Base-by-base conservation (phyloP, 2,329 filamentous ascomycete genomes). In the Paecilomyces variotii region DNA sequence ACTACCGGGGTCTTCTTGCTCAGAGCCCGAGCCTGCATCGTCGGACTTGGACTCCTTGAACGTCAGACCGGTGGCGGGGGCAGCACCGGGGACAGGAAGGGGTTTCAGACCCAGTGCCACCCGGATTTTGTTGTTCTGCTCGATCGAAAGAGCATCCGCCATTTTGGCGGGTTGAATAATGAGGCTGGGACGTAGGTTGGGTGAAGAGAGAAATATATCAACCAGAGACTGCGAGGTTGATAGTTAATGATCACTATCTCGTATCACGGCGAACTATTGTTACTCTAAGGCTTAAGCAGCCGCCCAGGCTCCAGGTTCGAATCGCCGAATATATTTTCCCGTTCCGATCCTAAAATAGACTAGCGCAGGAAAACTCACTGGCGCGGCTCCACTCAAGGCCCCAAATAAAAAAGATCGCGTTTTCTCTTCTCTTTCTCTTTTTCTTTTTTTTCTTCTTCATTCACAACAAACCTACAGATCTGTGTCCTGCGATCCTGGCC, bases 111-210 rank as follows among this genome's bases (percentile, higher is more conserved):
- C 93, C 78, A 97, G 85, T 55, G 91, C 90, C 67, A 87, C 82
- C 68, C 93, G 91, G 69, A 97, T 88, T 71, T 92, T 89, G 79
- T 97, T 97, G 64, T 90, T 91, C 81, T 97, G 91, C 75, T 95
- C 90, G 70, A 97, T 92, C 28, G 89, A 87, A 52, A 90, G 84
- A 67, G 86, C 72, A 70, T 79, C 78, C 61, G 78, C 71, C 77
- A 80, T 80, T 32, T 62, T 75, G 65, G 45, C 60, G 59, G 60
- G 57, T 53, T 57, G 27, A 49, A 30, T 25, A 45, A 45, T 27
- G 26, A 32, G 56, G 39, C 26, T 56, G 54, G 24, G 35, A 53
- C 32, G 60, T 24, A 11, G 45, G 49, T 53, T 39, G 55, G 52
- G 45, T 25, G 49, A 55, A 52, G 53, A 32, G 45, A 52, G 53